Evolutionary conservation across 306 rosid species (phyloP), one percentile per base, ranked within the genome.

Genomic region (Prunus salicina): DNA sequence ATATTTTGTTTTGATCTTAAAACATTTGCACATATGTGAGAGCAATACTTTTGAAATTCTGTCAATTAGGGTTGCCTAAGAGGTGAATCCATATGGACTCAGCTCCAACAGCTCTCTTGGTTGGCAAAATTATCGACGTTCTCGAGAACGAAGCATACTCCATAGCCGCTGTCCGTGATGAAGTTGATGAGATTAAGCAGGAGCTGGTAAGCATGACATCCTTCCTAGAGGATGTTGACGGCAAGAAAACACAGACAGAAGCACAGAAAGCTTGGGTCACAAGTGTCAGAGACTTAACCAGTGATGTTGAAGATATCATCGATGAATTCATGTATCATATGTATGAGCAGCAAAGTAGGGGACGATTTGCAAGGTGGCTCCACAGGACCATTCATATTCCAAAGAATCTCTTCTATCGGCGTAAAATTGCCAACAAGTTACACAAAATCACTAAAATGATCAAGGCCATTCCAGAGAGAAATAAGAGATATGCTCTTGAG

Each of bases 291-390:
- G 74, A 76, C 12, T 43, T 76, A 46, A 51, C 52, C 4, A 25
- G 62, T 38, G 58, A 67, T 32, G 67, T 67, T 27, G 80, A 67
- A 67, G 74, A 76, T 10, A 45, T 66, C 41, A 76, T 67, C 16
- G 69, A 73, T 25, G 78, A 61, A 49, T 74, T 74, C 70, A 46
- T 47, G 61, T 70, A 70, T 5, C 60, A 27, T 0, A 15, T 19
- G 45, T 24, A 46, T 61, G 28, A 61, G 18, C 60, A 46, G 25
- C 25, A 19, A 43, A 41, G 25, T 61, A 46, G 27, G 67, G 69
- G 47, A 5, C 25, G 12, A 55, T 55, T 55, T 55, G 5, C 61
- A 8, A 55, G 61, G 12, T 55, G 24, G 12, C 3, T 55, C 25
- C 5, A 55, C 61, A n/a, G 3, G n/a, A 55, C 25, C 61, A n/a